Conservation (phyloP, 78 protist species). For the Chrysochromulina tobinii region DNA sequence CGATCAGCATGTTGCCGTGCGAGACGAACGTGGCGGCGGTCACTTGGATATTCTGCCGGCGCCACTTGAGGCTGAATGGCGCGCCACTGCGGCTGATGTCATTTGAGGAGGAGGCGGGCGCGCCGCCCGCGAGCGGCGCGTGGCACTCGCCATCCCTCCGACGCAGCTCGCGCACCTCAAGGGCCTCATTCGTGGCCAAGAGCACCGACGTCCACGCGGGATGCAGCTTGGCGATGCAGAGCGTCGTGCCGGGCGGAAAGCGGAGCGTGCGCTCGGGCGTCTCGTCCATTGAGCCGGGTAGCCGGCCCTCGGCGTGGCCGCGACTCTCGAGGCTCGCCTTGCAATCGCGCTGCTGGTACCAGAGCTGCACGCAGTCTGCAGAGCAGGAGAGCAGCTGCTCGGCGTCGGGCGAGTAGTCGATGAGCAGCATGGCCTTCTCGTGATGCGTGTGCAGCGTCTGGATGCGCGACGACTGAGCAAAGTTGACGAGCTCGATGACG, state of each 20-base stretch:
- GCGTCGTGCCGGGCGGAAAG: too few species aligned
- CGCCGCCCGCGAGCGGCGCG: not conserved
- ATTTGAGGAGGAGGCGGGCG: too few species aligned
- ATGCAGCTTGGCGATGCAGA: too few species aligned
- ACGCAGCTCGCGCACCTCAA: not conserved
- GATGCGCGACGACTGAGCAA: not conserved
- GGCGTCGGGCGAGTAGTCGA: not conserved
- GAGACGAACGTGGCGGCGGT: not conserved
- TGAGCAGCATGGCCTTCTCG: not conserved
- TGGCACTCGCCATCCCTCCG: not conserved
- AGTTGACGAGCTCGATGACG: not conserved
- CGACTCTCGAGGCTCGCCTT: too few species aligned
- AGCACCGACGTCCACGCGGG: not conserved
- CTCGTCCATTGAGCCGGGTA: too few species aligned
- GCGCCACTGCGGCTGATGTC: not conserved
- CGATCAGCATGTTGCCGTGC: not conserved
- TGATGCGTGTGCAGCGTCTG: not conserved
- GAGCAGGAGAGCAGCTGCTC: not conserved
- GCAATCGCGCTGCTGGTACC: not conserved
- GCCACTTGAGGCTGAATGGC: not conserved
- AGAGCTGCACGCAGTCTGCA: not conserved
- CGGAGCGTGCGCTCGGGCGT: too few species aligned
- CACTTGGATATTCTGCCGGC: not conserved
- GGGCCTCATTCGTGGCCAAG: not conserved
- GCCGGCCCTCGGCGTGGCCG: too few species aligned